Base-by-base conservation (phyloP, 176 grass and related monocot species). In the Calamus simplicifolius region DNA sequence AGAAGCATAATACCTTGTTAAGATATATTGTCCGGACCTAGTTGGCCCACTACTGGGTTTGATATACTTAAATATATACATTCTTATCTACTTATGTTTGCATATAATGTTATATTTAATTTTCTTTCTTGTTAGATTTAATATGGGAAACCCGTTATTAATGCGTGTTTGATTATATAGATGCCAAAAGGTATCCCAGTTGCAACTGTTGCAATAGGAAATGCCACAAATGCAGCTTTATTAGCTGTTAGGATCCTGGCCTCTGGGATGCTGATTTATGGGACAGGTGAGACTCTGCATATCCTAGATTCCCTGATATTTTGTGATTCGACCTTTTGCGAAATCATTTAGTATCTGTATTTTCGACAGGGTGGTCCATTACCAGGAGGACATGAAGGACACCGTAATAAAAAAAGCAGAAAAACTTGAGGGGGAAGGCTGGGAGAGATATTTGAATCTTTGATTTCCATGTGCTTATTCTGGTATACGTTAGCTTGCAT, bases 161-260 rank as follows among this genome's bases (percentile, higher is more conserved):
- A 43, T 43, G 35, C 35, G 12, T 58, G 12, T 5, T 58, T 50
- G 68, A 61, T 23, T 48, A 50, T 48, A 49, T 76, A 98, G 93
- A 92, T 98, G 88, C 81, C 88, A 2, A 98, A 91, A 74, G 84
- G 88, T 77, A 85, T 89, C 69, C 88, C 93, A 35, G 88, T 98
- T 70, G 81, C 73, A 27, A 77, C 84, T 26, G 27, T 88, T 76
- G 84, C 84, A 52, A 89, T 92, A 23, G 84, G 73, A 60, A 98
- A 89, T 75, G 87, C 84, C 2, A 72, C 82, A 78, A 97, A 97
- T 88, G 93, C 87, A 57, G 88, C 84, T 67, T 69, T 98, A 27
- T 52, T 89, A 73, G 79, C 87, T 54, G 81, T 77, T 77, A 72
- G 70, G 80, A 85, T 88, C 1, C 67, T 98, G 38, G 81, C 73